Evolutionary conservation across 1,284 basidiomycete species (phyloP).

Genomic region (Marasmius tenuissimus): DNA sequence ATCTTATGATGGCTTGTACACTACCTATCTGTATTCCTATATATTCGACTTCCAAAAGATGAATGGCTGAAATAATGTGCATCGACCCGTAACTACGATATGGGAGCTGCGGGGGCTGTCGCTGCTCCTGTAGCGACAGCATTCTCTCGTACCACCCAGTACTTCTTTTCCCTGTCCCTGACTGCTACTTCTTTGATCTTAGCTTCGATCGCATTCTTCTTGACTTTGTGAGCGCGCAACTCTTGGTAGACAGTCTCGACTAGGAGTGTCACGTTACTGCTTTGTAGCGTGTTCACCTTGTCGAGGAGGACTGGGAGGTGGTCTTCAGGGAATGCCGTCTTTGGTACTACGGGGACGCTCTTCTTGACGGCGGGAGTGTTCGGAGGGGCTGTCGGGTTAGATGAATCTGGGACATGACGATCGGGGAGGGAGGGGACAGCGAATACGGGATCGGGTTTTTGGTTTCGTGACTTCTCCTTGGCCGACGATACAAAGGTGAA

Average conservation of each 20-base stretch:
- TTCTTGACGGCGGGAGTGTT: conserved; percentile 19
- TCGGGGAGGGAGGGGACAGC: conserved; percentile 41
- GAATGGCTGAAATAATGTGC: background rate
- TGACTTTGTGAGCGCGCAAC: conserved; percentile 63
- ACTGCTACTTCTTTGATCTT: conserved; percentile 75
- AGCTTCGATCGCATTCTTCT: conserved; percentile 79
- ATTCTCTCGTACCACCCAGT: conserved; percentile 61
- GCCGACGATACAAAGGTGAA: conserved; percentile 68
- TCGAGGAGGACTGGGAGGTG: conserved; percentile 58
- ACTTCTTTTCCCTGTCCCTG: conserved; percentile 66
- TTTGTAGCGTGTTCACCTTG: conserved; percentile 55
- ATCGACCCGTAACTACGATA: background rate
- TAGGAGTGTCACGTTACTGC: conserved; percentile 61
- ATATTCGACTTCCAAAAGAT: background rate
- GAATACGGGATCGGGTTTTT: conserved; percentile 30
- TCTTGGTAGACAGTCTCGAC: conserved; percentile 73
- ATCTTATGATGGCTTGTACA: no score
- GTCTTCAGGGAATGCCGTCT: conserved; percentile 65
- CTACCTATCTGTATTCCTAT: background rate
- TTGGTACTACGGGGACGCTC: conserved; percentile 39
- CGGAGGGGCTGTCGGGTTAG: conserved; percentile 1
- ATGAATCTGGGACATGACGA: conserved; percentile 15
- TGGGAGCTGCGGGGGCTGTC: background rate
- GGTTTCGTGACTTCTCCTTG: conserved; percentile 33
- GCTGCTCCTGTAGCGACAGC: background rate